A percentile compares a stretch with the other conserved stretches of the same genome.
Evolutionary conservation across 225 moss, liverwort and hornwort species (phyloP).

Genomic region (Sphagnum contortum): DNA sequence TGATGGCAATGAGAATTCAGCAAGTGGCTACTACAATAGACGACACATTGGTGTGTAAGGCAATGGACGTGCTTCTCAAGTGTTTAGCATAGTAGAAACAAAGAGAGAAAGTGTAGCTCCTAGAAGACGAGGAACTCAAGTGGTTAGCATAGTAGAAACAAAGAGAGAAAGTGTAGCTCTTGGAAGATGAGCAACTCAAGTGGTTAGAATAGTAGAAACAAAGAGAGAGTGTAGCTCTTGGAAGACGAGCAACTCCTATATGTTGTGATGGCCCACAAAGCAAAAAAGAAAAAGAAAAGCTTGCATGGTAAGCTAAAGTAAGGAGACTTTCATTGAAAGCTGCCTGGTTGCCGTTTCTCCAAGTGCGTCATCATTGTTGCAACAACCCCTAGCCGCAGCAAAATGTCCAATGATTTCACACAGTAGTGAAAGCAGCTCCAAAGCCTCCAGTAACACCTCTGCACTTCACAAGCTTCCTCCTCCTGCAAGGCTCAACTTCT

Average conservation of each 20-base stretch:
- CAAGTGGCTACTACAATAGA: neutral
- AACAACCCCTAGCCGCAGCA: conserved; percentile 36
- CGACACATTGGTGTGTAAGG: conserved; percentile 19
- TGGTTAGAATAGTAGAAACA: conserved; percentile 26
- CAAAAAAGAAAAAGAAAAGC: conserved; percentile 47
- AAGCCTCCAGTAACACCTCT: too few species aligned
- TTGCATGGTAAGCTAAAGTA: conserved; percentile 45
- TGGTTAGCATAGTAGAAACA: conserved; percentile 26
- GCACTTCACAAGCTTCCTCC: too few species aligned
- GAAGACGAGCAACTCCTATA: conserved; percentile 45
- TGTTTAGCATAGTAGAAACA: conserved; percentile 25
- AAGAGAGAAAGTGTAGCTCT: conserved; percentile 23
- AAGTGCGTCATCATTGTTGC: too few species aligned
- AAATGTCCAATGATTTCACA: conserved; percentile 11
- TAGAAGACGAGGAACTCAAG: conserved; percentile 27
- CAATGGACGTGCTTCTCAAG: conserved; percentile 29
- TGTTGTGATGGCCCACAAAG: conserved; percentile 27
- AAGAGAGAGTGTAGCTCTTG: conserved; percentile 23
- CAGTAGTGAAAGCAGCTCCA: too few species aligned
- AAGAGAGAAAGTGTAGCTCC: conserved; percentile 23
- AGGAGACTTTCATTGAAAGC: conserved; percentile 40
- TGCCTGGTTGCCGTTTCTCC: too few species aligned
- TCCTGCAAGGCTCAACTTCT: conserved; percentile 28
- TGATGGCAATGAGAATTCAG: too few species aligned
- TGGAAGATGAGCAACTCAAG: conserved; percentile 27